Evolutionary conservation across 2,329 filamentous ascomycete genomes (phyloP).

Genomic region (Colletotrichum endophyticum): DNA sequence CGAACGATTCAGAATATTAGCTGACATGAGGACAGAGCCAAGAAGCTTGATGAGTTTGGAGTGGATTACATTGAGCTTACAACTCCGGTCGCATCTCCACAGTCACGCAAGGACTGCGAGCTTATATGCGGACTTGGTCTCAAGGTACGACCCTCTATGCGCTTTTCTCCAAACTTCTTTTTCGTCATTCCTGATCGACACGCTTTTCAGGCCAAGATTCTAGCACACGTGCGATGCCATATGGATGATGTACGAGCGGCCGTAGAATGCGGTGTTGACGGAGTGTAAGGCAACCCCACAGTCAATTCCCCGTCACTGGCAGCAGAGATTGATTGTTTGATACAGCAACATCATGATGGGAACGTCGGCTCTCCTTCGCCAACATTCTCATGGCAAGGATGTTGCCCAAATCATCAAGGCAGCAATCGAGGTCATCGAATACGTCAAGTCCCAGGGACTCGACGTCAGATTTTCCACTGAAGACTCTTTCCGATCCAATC

Average conservation of each 20-base stretch:
- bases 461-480: constrained; percentile 64
- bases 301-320: accelerated
- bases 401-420: constrained; percentile 76
- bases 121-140: constrained; percentile 93
- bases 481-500: constrained; percentile 83
- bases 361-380: constrained; percentile 80
- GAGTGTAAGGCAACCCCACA: constrained; percentile 45
- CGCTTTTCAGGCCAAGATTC: background rate
- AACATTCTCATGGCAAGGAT: constrained; percentile 88
- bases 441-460: constrained; percentile 74
- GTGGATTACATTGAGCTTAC: constrained; percentile 94
- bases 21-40: constrained; percentile 18
- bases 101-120: constrained; percentile 85
- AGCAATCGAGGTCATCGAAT: constrained; percentile 83
- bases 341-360: constrained; percentile 77
- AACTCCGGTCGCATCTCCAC: constrained; percentile 81
- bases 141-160: constrained; percentile 3
- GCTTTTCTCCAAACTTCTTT: background rate
- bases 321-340: background rate
- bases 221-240: constrained; percentile 70
- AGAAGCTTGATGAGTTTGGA: constrained; percentile 77
- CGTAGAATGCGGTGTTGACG: constrained; percentile 81
- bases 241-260: constrained; percentile 67
- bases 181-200: background rate
- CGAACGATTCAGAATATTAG: background rate